These are phyloP conservation scores for Phytophthora pini DNA, from an alignment of 352 stramenopile genomes.

Conservation along the genomic window DNA sequence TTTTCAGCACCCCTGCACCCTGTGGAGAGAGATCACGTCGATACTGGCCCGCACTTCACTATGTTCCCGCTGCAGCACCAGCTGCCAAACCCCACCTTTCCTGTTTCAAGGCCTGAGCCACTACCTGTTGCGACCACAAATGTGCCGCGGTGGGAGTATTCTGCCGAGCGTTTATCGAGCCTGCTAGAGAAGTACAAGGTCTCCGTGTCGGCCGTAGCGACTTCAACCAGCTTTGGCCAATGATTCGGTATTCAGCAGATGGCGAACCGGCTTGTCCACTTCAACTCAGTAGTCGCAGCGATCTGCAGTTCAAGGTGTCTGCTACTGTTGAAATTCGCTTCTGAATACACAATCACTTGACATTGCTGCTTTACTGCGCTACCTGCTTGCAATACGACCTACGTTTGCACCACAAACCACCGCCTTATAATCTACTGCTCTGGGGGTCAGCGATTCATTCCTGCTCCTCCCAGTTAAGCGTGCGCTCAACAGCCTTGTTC, in stretches of 20 bases:
- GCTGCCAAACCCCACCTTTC: slow-evolving; percentile 30
- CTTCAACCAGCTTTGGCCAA: slow-evolving; percentile 21
- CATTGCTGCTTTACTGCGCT: slow-evolving; percentile 21
- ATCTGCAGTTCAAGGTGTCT: neutral
- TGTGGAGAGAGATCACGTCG: slow-evolving; percentile 31
- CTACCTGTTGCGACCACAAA: slow-evolving; percentile 3
- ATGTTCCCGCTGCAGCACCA: slow-evolving; percentile 35
- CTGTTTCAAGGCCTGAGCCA: slow-evolving; percentile 11
- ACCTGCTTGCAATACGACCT: slow-evolving; percentile 16
- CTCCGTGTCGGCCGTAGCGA: slow-evolving; percentile 35
- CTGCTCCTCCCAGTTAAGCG: slow-evolving; percentile 84
- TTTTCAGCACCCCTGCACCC: slow-evolving; percentile 20
- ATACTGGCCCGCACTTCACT: slow-evolving; percentile 15
- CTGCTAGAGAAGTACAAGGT: slow-evolving; percentile 78
- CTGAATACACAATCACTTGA: slow-evolving; percentile 26
- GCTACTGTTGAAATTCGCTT: no score
- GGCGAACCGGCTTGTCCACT: slow-evolving; percentile 13
- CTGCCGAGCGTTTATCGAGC: slow-evolving; percentile 58
- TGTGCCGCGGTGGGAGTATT: slow-evolving; percentile 53
- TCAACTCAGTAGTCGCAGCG: slow-evolving; percentile 26
- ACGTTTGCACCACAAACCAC: neutral
- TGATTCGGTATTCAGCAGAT: slow-evolving; percentile 1
- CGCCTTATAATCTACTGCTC: slow-evolving; percentile 36
- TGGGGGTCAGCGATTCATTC: slow-evolving; percentile 29
- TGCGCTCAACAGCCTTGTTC: slow-evolving; percentile 86